Evolutionary conservation across 805 yeast genomes (phyloP), one percentile per base, ranked within the genome.

Genomic region (Wickerhamomyces tratensis): DNA sequence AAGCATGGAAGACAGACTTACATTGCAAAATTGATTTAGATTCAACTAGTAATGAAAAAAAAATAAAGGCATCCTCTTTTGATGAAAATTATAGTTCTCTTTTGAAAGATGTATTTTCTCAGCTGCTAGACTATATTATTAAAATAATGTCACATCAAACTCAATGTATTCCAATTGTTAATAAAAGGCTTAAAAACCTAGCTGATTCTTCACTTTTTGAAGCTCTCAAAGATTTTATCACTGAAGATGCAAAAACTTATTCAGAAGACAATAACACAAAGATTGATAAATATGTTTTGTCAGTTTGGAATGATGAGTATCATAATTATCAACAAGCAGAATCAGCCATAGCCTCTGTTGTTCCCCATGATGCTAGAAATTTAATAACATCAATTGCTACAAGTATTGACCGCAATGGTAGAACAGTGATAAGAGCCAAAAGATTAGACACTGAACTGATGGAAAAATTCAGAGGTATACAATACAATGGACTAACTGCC

Each of bases 301-400:
- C 20, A 20, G 20, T 20, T 20, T 85, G 89, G 83, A 85, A 85
- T 57, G 94, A 85, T 54, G 93, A 85, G 52, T 69, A 67, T 49
- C 93, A 85, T 52, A 74, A 76, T 50, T 74, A 71, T 49, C 64
- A 69, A 2, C 74, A 76, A 44, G 85, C 85, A 2, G 65, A 64
- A 14, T 57, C 60, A 11, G 76, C 77, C 5, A 67, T 79, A 2
- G 69, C 69, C 1, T 53, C 62, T 1, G 63, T 59, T 0, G 52
- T 48, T 10, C 43, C 50, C 13, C 53, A 50, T 5, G 44, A 38
- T 2, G 49, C 48, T 20, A 72, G 76, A 1, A 50, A 61, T 39
- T 49, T 43, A 15, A 45, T 11, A 7, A 11, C 31, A 9, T 7
- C 8, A 29, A 29, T 66, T 5, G 72, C 85, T 0, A 54, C 62